phyloP scores from a whole-genome alignment of 768 basidiomycete genomes.

The Rhodosporidiobolus sp. region DNA sequence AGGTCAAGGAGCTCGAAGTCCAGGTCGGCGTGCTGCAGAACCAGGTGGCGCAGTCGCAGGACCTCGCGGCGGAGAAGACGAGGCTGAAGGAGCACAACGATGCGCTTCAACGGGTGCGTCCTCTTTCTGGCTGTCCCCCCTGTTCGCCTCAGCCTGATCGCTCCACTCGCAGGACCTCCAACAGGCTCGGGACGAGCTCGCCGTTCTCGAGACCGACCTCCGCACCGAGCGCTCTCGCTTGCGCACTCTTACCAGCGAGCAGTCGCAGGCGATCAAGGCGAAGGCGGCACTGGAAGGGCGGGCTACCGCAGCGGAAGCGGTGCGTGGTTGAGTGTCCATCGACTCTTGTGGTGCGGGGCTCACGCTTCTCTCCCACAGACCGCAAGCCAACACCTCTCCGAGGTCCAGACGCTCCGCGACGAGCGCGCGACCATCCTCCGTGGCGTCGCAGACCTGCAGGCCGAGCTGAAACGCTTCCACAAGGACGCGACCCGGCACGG shows the following conservation, averaged over 20 bases:
- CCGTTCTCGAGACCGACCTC: constrained; percentile 69
- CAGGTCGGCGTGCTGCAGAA: constrained; percentile 73
- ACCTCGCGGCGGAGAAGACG: constrained; percentile 57
- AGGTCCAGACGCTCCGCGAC: constrained; percentile 65
- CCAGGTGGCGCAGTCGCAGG: constrained; percentile 50
- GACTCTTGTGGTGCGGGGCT: too few species aligned
- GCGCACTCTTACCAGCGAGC: constrained; percentile 63
- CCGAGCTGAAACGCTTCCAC: constrained; percentile 70
- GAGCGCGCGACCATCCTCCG: constrained; percentile 67
- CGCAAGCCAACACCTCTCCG: constrained; percentile 66
- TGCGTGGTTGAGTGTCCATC: neutral
- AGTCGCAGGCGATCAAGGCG: constrained; percentile 62
- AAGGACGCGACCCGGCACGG: constrained; percentile 75
- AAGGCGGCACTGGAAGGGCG: constrained; percentile 47
- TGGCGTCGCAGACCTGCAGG: constrained; percentile 66
- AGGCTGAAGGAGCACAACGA: constrained; percentile 59
- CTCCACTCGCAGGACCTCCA: constrained; percentile 55
- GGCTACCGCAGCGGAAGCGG: constrained; percentile 6
- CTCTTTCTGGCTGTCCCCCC: constrained; percentile 8
- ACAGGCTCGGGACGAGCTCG: constrained; percentile 55
- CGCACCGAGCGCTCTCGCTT: constrained; percentile 67
- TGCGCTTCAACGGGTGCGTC: constrained; percentile 55
- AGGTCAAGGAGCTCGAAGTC: constrained; percentile 56
- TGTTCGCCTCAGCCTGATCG: neutral
- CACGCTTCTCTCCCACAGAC: constrained; percentile 50